Evolutionary conservation across 1,139 yeast species (phyloP), one percentile per base, ranked within the genome.

Genomic region (Pichia cactophila): DNA sequence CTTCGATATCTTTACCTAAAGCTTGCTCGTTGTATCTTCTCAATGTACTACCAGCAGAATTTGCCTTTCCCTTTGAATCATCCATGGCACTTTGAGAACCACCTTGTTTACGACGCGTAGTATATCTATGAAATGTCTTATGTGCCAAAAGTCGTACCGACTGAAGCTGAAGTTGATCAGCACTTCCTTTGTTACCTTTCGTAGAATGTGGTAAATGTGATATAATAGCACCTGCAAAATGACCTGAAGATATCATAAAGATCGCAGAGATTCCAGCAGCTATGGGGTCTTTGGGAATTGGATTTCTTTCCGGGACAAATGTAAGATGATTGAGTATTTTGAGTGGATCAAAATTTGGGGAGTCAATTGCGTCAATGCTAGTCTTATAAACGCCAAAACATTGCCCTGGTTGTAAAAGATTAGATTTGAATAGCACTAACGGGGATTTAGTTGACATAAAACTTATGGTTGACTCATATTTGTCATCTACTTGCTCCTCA

Each of bases 181-280:
- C 65, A 33, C 73, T 72, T 6, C 75, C 72, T 26, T 71, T 71
- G 55, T 77, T 67, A 51, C 89, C 86, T 57, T 77, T 76, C 3
- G 77, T 73, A 40, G 71, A 71, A 54, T 71, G 73, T 26, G 81
- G 81, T 42, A 71, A 71, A 61, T 90, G 97, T 2, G 89, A 81
- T 12, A 94, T 74, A 42, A 92, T 84, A 0, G 96, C 97, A 12
- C 95, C 98, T 0, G 97, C 96, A 71, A 92, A 94, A 68, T 94
- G 97, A 41, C 98, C 99, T 44, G 98, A 97, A 11, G 97, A 97
- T 50, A 92, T 78, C 96, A 94, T 88, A 56, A 92, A 77, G 14
- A 92, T 68, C 1, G 95, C 96, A 4, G 87, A 87, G 53, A 74
- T 72, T 57, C 64, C 57, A 0, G 58, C 43, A 8, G 47, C 46